These are phyloP conservation scores for Tetrapisispora taiwanensis DNA, from an alignment of 805 yeast species.

Conservation along the genomic window DNA sequence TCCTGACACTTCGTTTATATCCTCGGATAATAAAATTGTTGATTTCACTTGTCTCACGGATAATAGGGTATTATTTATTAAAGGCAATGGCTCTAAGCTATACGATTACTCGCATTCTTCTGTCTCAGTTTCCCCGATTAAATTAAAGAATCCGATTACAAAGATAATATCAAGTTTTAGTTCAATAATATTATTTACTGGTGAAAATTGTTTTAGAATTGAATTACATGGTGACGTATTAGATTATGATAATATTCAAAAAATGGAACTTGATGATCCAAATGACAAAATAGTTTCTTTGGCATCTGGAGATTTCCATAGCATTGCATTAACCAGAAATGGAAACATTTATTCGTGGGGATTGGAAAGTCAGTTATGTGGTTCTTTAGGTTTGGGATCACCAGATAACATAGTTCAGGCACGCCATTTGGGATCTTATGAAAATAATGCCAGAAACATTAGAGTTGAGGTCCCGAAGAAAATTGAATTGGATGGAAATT, in stretches of 20 bases:
- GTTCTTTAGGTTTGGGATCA: conserved; percentile 60
- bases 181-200: conserved; percentile 46
- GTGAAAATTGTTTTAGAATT: conserved; percentile 32
- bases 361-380: conserved; percentile 47
- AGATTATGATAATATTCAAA: conserved; percentile 7
- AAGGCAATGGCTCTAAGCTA: conserved; percentile 34
- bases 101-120: conserved; percentile 25
- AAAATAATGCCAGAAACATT: conserved; percentile 19
- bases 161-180: conserved; percentile 48
- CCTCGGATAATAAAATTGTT: conserved; percentile 31
- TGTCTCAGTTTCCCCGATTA: not conserved
- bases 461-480: conserved; percentile 36
- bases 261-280: conserved; percentile 26
- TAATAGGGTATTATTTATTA: conserved; percentile 42
- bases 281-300: conserved; percentile 42
- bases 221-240: conserved; percentile 13
- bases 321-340: conserved; percentile 45
- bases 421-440: conserved; percentile 23
- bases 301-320: conserved; percentile 66
- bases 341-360: conserved; percentile 66
- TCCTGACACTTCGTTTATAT: conserved; percentile 31
- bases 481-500: conserved; percentile 29
- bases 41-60: conserved; percentile 46
- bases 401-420: conserved; percentile 14
- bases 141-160: conserved; percentile 28